Percentiles rank a stretch among this genome's conserved stretches.
phyloP scores from a whole-genome alignment of 2,329 filamentous ascomycete genomes.

The Zasmidium citrigriseum region DNA sequence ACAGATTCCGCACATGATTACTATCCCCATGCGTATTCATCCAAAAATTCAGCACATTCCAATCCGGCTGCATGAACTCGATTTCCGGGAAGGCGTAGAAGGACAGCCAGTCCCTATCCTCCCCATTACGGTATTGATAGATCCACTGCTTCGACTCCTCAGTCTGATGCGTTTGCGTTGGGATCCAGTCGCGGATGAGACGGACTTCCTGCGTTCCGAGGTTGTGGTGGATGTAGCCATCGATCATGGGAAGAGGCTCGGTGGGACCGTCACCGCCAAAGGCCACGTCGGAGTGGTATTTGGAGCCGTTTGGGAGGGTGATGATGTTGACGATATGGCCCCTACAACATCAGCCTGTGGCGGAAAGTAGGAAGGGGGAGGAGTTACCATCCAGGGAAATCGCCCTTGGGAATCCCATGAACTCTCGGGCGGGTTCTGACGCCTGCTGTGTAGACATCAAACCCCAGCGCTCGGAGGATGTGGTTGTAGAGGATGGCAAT shows the following conservation, averaged over 20 bases:
- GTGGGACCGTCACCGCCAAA: conserved; percentile 66
- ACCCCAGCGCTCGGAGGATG: conserved; percentile 54
- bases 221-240: conserved; percentile 42
- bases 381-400: conserved; percentile 22
- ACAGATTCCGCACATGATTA: conserved; percentile 56
- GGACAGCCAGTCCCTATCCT: conserved; percentile 56
- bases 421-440: conserved; percentile 31
- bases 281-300: conserved; percentile 61
- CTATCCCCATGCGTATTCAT: conserved; percentile 50
- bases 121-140: conserved; percentile 39
- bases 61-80: conserved; percentile 64
- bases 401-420: conserved; percentile 25
- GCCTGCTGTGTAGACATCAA: conserved; percentile 41
- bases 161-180: conserved; percentile 23
- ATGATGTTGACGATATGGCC: conserved; percentile 46
- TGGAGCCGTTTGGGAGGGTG: conserved; percentile 47
- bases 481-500: conserved; percentile 54
- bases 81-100: conserved; percentile 66
- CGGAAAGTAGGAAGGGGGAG: conserved; percentile 13
- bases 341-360: conserved; percentile 6
- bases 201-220: conserved; percentile 27
- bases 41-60: conserved; percentile 59
- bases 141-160: conserved; percentile 46
- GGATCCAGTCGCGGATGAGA: conserved; percentile 22
- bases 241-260: conserved; percentile 57